These are phyloP conservation scores for Nakaseomyces delphensis DNA, from an alignment of 1,139 yeast genomes.

Conservation along the genomic window DNA sequence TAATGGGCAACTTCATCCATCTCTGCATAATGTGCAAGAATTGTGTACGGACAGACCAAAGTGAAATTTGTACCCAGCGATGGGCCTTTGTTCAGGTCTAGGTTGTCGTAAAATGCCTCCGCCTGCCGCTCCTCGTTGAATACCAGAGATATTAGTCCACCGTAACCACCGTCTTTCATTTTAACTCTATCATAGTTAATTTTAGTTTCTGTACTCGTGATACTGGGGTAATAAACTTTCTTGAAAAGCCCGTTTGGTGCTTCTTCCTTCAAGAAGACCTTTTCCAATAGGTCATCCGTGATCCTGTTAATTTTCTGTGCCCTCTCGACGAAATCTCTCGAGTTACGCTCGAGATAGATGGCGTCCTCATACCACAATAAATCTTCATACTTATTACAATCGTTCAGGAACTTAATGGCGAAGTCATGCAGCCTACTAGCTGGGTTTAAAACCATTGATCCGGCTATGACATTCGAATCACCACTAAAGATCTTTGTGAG, in stretches of 20 bases:
- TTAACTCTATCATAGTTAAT: slow-evolving; percentile 63
- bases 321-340: slow-evolving; percentile 74
- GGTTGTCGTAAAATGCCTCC: slow-evolving; percentile 61
- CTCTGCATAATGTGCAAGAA: slow-evolving; percentile 81
- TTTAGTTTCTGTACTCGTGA: slow-evolving; percentile 41
- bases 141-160: slow-evolving; percentile 76
- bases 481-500: slow-evolving; percentile 90
- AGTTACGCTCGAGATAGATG: slow-evolving; percentile 81
- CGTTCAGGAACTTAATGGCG: slow-evolving; percentile 47
- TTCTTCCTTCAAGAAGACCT: slow-evolving; percentile 36
- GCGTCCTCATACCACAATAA: slow-evolving; percentile 91
- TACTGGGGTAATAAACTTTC: slow-evolving; percentile 62
- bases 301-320: slow-evolving; percentile 61
- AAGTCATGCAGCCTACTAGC: slow-evolving; percentile 43
- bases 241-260: slow-evolving; percentile 38
- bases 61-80: slow-evolving; percentile 92
- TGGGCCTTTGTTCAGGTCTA: slow-evolving; percentile 82
- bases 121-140: slow-evolving; percentile 65
- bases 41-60: slow-evolving; percentile 82
- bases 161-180: slow-evolving; percentile 76
- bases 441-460: slow-evolving; percentile 75
- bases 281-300: slow-evolving; percentile 46
- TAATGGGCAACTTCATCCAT: slow-evolving; percentile 73
- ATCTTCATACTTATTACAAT: slow-evolving; percentile 49
- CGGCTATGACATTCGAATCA: slow-evolving; percentile 93